Base-by-base conservation (phyloP, 306 rosid genomes). In the Corylus heterophylla region DNA sequence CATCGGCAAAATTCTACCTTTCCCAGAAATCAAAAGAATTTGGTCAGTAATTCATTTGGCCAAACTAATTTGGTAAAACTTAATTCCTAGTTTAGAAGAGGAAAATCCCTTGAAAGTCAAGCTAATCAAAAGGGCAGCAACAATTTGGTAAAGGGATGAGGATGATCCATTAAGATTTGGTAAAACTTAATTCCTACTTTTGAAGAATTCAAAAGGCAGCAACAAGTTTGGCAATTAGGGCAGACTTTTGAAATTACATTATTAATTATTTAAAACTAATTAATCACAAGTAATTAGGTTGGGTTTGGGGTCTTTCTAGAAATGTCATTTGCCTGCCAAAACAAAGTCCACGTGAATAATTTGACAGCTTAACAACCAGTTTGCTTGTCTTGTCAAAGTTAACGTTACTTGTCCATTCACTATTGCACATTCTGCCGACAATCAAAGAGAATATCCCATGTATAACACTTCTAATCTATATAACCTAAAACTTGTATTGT, bases 341-440 rank as follows among this genome's bases (percentile, higher is more conserved):
- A 42, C 22, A 18, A 68, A 68, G 72, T 39, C 51, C 29, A 18
- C 72, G 72, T 68, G 72, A 68, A 42, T 39, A 68, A 8, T 7
- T 54, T 27, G 74, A 77, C 68, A 25, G 74, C 27, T 17, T 54
- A 25, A 45, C 69, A 25, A 27, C 69, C 49, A 4, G 27, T 64
- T 11, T 17, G 50, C 39, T 7, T n/a, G 20, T 42, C 35, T 16
- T 71, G 9, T 8, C 72, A 42, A 3, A 39, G 5, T 39, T 80
- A 58, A 10, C 51, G 69, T 27, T n/a, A 22, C 5, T 42, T 10
- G 76, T 22, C n/a, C 2, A 63, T 22, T 22, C 25, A 22, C 25
- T 22, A 22, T 22, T 49, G 7, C 2, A 25, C 49, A 66, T 59
- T 8, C 77, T 80, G 83, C 85, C 80, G 88, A 85, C 88, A 85